Base-by-base conservation (phyloP, 768 basidiomycete genomes). In the Boletus rubescentipes region DNA sequence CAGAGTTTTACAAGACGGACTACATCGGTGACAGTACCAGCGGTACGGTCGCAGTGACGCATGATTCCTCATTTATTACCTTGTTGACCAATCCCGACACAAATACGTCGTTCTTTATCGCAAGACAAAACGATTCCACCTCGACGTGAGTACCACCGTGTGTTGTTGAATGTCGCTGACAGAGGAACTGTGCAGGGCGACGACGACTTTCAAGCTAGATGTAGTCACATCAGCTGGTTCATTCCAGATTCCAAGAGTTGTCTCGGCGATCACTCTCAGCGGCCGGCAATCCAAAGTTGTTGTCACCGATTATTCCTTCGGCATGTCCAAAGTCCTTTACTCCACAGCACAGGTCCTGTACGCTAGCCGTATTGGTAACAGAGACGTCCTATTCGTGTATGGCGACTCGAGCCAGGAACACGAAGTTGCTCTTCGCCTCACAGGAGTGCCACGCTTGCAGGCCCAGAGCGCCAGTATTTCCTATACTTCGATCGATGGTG, bases 1-100 rank as follows among this genome's bases (percentile, higher is more conserved):
- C 82, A 0, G 86, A 87, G 43, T 89, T 93, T 65, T 82, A 84
- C 69, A 88, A 91, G 72, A 93, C 91, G 0, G 79, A 90, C 57
- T 81, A 84, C 78, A 73, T 91, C 20, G 85, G 83, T 4, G 80
- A 89, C 60, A 77, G 82, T 21, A 79, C 76, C 21, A 79, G 74
- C 12, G 83, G 82, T 35, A 69, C 68, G 12, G 75, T 78, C 23
- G 61, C 57, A 0, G 63, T 75, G 39, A 68, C 72, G n/a, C 79
- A 79, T 53, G 53, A 78, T 0, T 75, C 73, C 3, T 80, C 77
- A 4, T 87, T 84, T 56, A 78, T 80, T 16, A 89, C 87, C 0
- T 64, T 83, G 18, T 71, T 93, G 44, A 73, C 69, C 46, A 93
- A 93, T 64, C 86, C 86, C 0, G 86, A 90, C 53, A 83, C 82